Conservation (phyloP, 2,329 filamentous ascomycete species). For the Purpureocillium lavendulum region DNA sequence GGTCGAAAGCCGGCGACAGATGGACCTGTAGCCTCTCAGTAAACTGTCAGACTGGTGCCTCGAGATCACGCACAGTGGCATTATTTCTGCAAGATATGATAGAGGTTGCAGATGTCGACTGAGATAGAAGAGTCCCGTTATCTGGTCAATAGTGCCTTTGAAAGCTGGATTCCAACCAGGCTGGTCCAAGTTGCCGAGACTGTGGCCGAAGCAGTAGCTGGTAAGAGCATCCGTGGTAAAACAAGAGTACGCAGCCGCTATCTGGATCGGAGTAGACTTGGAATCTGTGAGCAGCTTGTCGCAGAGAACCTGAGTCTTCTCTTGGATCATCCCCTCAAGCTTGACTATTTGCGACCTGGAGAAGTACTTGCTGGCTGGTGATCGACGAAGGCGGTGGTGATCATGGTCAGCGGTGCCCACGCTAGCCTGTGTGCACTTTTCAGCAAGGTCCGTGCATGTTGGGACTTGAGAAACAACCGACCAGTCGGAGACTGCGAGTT, state of each 20-base stretch:
- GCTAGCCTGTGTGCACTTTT: constrained; percentile 1
- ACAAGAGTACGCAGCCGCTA: constrained; percentile 8
- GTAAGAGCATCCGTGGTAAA: constrained; percentile 18
- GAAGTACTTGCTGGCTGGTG: constrained; percentile 14
- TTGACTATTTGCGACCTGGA: constrained; percentile 11
- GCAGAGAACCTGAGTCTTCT: constrained; percentile 8
- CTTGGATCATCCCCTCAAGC: constrained; percentile 10
- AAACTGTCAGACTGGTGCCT: too few species aligned
- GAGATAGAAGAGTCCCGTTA: constrained; percentile 8
- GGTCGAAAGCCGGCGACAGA: not conserved
- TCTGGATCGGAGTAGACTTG: constrained; percentile 4
- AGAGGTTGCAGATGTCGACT: constrained; percentile 7
- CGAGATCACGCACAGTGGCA: constrained; percentile 6
- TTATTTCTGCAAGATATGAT: constrained; percentile 2
- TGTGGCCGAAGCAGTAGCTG: constrained; percentile 16
- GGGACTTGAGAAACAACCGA: not conserved
- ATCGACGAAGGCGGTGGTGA: constrained; percentile 15
- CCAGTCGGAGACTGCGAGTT: not conserved
- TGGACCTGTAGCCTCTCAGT: too few species aligned
- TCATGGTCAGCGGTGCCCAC: constrained; percentile 12
- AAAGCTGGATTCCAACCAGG: constrained; percentile 7
- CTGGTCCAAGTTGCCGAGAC: constrained; percentile 6
- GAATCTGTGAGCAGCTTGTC: constrained; percentile 7
- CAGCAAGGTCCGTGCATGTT: not conserved
- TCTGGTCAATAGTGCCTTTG: constrained; percentile 5